Percentiles rank a stretch among this genome's conserved stretches.
Evolutionary conservation across 2,329 filamentous ascomycete genomes (phyloP).

Genomic region (Fusarium sarcochroum): DNA sequence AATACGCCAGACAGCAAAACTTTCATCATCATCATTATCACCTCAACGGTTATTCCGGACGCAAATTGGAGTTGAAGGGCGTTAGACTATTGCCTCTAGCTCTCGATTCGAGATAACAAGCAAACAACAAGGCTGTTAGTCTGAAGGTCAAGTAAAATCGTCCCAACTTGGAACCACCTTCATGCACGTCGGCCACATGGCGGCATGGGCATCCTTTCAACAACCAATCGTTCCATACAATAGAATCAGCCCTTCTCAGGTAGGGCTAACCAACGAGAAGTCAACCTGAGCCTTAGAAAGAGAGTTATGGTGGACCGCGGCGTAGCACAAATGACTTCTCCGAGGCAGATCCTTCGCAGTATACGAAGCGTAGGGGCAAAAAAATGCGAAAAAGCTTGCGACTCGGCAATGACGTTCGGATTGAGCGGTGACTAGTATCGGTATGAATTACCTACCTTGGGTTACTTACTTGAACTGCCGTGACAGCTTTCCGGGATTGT

Average conservation of each 20-base stretch:
- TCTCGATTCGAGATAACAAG: background rate
- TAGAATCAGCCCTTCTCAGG: background rate
- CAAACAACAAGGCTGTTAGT: background rate
- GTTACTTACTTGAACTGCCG: conserved; percentile 27
- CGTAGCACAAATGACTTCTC: background rate
- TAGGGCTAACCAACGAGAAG: conserved; percentile 24
- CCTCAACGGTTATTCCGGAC: background rate
- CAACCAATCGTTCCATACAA: conserved; percentile 11
- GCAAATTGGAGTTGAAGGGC: conserved; percentile 21
- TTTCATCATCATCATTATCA: background rate
- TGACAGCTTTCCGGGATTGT: conserved; percentile 18
- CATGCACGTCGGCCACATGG: conserved; percentile 44
- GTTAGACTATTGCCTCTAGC: background rate
- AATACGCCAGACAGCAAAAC: background rate
- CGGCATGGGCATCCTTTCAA: conserved; percentile 20
- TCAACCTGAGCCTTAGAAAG: conserved; percentile 17
- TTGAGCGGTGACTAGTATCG: conserved; percentile 8
- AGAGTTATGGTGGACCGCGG: conserved; percentile 29
- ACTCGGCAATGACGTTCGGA: conserved; percentile 2
- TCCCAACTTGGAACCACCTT: conserved; percentile 27
- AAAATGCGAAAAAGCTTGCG: background rate
- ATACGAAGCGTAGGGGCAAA: background rate
- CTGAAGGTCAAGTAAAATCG: conserved; percentile 24
- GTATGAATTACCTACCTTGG: conserved; percentile 10
- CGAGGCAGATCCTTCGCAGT: background rate